Evolutionary conservation across 768 basidiomycete genomes (phyloP).

Genomic region (Steccherinum ochraceum): DNA sequence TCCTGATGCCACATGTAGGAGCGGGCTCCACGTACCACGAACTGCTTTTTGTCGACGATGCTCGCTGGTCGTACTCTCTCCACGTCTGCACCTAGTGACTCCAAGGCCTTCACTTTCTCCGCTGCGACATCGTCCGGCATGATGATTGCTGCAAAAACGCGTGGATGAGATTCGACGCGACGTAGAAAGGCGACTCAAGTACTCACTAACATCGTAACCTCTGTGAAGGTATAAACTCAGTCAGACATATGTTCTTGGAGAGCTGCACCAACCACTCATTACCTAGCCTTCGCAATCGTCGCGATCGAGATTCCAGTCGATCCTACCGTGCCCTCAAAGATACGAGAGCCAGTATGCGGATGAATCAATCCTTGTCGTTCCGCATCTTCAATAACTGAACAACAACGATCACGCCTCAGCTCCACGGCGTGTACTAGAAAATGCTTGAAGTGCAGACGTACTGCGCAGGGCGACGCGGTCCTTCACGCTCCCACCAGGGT

Average conservation of each 20-base stretch:
- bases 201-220: conserved; percentile 82
- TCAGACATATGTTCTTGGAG: not conserved
- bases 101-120: conserved; percentile 84
- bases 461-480: conserved; percentile 94
- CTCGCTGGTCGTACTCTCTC: conserved; percentile 90
- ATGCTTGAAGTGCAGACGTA: conserved; percentile 27
- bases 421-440: not conserved
- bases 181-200: not conserved
- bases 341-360: conserved; percentile 83
- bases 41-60: conserved; percentile 94
- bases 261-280: conserved; percentile 13
- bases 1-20: not conserved
- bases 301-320: conserved; percentile 96
- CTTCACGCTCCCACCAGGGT: conserved; percentile 97
- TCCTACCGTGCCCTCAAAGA: conserved; percentile 97
- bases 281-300: conserved; percentile 86
- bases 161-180: not conserved
- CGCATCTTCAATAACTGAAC: conserved; percentile 88
- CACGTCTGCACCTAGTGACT: conserved; percentile 82
- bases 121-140: conserved; percentile 87
- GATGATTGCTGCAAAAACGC: conserved; percentile 70
- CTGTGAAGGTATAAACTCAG: conserved; percentile 31
- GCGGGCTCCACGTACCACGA: conserved; percentile 29
- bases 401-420: not conserved
- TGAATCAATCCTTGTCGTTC: conserved; percentile 76